Conservation (phyloP, 495 filamentous ascomycete species). For the Xylaria longipes region DNA sequence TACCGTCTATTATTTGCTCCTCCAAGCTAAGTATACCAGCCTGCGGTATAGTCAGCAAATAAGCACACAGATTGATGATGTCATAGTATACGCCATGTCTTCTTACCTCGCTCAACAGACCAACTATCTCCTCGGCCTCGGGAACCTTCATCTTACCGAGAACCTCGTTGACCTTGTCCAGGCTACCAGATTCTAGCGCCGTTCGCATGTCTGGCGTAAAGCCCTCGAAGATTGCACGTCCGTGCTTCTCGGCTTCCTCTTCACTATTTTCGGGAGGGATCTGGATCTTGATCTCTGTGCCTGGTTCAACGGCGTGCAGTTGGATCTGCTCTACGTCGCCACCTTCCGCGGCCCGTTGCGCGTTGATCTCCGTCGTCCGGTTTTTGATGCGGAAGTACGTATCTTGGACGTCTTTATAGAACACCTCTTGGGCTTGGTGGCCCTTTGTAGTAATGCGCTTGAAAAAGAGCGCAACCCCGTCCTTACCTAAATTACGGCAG, state of each 20-base stretch:
- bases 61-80: not conserved
- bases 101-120: conserved; percentile 74
- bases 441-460: conserved; percentile 90
- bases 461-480: conserved; percentile 94
- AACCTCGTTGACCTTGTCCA: conserved; percentile 96
- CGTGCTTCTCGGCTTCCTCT: conserved; percentile 68
- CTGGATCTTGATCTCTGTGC: conserved; percentile 88
- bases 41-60: conserved; percentile 35
- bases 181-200: conserved; percentile 80
- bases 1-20: conserved; percentile 91
- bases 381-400: conserved; percentile 83
- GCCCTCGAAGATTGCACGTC: conserved; percentile 78
- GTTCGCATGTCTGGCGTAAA: conserved; percentile 82
- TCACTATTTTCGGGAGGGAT: conserved; percentile 71
- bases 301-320: conserved; percentile 92
- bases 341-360: conserved; percentile 68
- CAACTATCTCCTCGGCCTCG: conserved; percentile 91
- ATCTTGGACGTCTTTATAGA: conserved; percentile 87
- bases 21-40: conserved; percentile 92
- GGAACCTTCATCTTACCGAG: conserved; percentile 92
- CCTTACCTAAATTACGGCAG: conserved; percentile 84
- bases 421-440: conserved; percentile 91
- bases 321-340: conserved; percentile 93
- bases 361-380: conserved; percentile 76
- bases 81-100: conserved; percentile 13